Conservation (phyloP, 2,329 filamentous ascomycete species). For the Tolypocladium endophyticum region DNA sequence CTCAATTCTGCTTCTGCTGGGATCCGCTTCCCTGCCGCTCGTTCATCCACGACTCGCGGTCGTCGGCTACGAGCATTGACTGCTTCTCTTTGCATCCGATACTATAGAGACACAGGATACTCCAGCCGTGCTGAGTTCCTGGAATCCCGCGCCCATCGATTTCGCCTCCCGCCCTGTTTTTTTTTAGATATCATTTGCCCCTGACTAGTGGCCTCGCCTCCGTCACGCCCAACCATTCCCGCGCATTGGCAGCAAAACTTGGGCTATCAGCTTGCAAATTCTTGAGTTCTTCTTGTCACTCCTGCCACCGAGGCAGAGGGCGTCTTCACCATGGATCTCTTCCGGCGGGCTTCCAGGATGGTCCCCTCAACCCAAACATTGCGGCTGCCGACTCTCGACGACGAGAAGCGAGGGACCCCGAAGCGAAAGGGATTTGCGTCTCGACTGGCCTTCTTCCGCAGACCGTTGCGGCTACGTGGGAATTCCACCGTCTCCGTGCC, state of each 20-base stretch:
- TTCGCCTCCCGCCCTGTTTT: neutral
- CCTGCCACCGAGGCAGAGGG: slow-evolving; percentile 29
- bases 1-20: neutral
- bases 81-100: neutral
- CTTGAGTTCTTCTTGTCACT: slow-evolving; percentile 19
- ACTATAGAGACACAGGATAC: neutral
- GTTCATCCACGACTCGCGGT: slow-evolving; percentile 2
- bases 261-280: neutral
- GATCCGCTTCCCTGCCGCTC: slow-evolving; percentile 7
- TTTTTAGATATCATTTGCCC: slow-evolving; percentile 1
- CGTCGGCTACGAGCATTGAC: neutral
- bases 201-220: slow-evolving; percentile 11
- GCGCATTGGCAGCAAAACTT: neutral
- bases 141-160: neutral
- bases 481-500: slow-evolving; percentile 91
- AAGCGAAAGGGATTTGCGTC: slow-evolving; percentile 31
- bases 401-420: slow-evolving; percentile 34
- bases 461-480: slow-evolving; percentile 78
- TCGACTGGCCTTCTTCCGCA: slow-evolving; percentile 68
- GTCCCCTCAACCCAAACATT: slow-evolving; percentile 30
- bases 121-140: neutral
- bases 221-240: slow-evolving; percentile 15
- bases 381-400: slow-evolving; percentile 32
- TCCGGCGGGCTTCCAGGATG: slow-evolving; percentile 43
- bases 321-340: slow-evolving; percentile 41